Base-by-base conservation (phyloP, 768 basidiomycete species). In the Lactarius tabidus region DNA sequence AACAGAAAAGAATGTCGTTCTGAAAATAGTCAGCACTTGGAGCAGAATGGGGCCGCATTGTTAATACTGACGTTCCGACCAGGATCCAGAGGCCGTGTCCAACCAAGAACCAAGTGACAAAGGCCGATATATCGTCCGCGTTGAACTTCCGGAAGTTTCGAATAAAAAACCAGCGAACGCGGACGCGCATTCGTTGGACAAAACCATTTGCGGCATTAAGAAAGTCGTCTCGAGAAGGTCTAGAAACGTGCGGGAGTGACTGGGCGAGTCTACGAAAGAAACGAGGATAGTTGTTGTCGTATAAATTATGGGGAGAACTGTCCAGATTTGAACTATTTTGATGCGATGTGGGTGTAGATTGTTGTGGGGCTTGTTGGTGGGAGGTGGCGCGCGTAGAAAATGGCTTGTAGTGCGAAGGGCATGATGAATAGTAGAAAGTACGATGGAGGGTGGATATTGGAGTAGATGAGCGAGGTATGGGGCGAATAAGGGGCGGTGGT, bases 111-210 rank as follows among this genome's bases (percentile, higher is more conserved):
- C 94, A 95, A 59, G 92, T 95, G 38, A 96, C 77, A 77, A 99
- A 98, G 1, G 95, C 96, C 48, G 93, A 95, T 61, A 96, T 91
- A 74, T 99, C 97, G 74, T 99, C 97, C 58, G 92, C 89, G 70
- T 97, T 95, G 77, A 95, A 99, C 72, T 85, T 88, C 55, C 96
- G 85, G 78, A 97, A 99, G 5, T 92, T 93, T 67, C 92, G 83
- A 71, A 98, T 95, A 14, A 93, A 93, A 69, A 95, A 90, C 97
- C 97, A 99, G 74, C 94, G 94, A 79, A 98, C 93, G n/a, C 93
- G 85, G 70, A 98, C 90, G 26, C 88, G 84, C 28, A 90, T 75
- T 3, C 97, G 86, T 69, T 96, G 85, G 88, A 94, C 94, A 74
- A 95, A 95, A n/a, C 89, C 87, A 35, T 83, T 90, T 4, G 95